Evolutionary conservation across 371 early-diverging fungal species (phyloP), one percentile per base, ranked within the genome.

Genomic region (Catenaria anguillulae): DNA sequence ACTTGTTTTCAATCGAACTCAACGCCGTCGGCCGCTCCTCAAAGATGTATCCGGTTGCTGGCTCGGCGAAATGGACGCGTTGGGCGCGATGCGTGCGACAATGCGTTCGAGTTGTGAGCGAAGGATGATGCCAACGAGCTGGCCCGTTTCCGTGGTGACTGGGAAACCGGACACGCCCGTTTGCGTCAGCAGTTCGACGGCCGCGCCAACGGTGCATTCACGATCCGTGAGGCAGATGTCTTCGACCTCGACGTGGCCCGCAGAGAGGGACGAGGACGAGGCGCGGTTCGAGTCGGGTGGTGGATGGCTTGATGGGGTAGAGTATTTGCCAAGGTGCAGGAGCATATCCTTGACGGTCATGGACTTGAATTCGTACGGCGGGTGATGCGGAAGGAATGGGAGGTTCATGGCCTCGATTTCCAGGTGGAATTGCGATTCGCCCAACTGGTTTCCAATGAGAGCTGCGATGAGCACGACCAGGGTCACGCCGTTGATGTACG

Each of bases 371-470:
- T 33, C 37, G 5, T 8, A 36, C 36, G 58, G 58, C 13, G 58
- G 17, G 8, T 33, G 24, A 24, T 58, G 58, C 58, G 58, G 58
- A 24, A 58, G 31, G 21, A 15, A 58, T 24, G 58, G 35, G 13
- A 58, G 26, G 17, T 42, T 12, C 34, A 58, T 33, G 2, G n/a
- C 58, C 24, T 40, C 58, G 31, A 58, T 58, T 35, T 58, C 58
- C 13, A 40, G 40, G 31, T 58, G 58, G 43, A 26, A 58, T 36
- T 58, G 58, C 24, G 58, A 58, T 15, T 6, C 17, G 43, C 58
- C 58, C 35, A 36, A 3, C n/a, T 33, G 8, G 36, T 58, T 35
- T 15, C 58, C 58, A 19, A 58, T 40, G 17, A 12, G 13, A 4
- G 24, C 24, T 5, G 58, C 58, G 21, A 58, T 33, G 29, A 58